These are phyloP conservation scores for Micractinium conductrix DNA, from an alignment of 139 green algal species.

Conservation along the genomic window DNA sequence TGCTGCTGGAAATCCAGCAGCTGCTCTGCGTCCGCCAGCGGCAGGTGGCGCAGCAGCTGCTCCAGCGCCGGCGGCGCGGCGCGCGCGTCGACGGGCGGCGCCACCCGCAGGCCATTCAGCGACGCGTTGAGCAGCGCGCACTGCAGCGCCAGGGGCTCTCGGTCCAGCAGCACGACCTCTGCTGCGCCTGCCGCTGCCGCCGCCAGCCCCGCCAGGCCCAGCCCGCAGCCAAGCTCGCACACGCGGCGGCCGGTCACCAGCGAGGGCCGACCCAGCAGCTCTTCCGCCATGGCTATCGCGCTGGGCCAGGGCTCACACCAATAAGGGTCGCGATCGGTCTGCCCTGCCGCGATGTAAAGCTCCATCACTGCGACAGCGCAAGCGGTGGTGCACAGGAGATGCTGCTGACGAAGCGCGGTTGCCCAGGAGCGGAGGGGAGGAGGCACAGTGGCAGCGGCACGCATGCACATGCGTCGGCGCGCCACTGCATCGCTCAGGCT, in stretches of 20 bases:
- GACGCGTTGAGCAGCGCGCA: conserved; percentile 66
- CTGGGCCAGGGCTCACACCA: conserved; percentile 74
- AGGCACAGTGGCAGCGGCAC: too few species aligned
- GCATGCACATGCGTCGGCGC: background rate
- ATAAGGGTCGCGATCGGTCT: conserved; percentile 24
- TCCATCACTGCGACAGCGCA: conserved; percentile 66
- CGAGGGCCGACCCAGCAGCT: conserved; percentile 62
- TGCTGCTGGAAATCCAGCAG: conserved; percentile 14
- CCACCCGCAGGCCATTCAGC: conserved; percentile 19
- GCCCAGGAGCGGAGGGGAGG: too few species aligned
- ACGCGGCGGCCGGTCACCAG: conserved; percentile 67
- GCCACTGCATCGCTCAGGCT: too few species aligned
- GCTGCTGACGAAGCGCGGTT: too few species aligned
- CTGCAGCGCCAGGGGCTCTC: conserved; percentile 81
- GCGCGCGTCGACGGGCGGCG: background rate
- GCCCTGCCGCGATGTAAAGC: conserved; percentile 73
- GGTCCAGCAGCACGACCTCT: conserved; percentile 81
- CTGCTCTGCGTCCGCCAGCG: background rate
- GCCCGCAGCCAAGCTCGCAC: conserved; percentile 74
- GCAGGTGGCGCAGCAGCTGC: conserved; percentile 20
- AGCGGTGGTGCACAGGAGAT: too few species aligned
- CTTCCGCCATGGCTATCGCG: conserved; percentile 71
- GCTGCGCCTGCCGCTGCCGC: conserved; percentile 66
- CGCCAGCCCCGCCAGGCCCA: conserved; percentile 79
- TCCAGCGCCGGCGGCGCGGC: background rate